phyloP scores from a whole-genome alignment of 2,329 filamentous ascomycete species.

The Colletotrichum zoysiae region DNA sequence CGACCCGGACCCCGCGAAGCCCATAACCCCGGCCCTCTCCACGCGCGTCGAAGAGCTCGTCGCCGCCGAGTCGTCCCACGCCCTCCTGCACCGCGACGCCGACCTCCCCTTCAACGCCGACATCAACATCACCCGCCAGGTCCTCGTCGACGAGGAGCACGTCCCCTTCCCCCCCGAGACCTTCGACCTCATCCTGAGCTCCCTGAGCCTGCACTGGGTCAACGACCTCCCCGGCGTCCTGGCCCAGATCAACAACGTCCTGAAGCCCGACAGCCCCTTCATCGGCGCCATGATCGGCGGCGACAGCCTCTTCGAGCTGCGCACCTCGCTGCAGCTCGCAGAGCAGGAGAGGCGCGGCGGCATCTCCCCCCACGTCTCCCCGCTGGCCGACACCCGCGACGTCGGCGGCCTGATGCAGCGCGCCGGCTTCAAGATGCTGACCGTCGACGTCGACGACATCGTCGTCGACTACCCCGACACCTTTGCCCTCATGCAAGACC shows the following conservation, averaged over 20 bases:
- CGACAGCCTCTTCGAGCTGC: conserved; percentile 92
- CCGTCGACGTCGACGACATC: conserved; percentile 97
- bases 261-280: conserved; percentile 93
- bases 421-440: conserved; percentile 94
- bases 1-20: conserved; percentile 68
- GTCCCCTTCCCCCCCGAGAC: conserved; percentile 81
- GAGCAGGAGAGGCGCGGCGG: conserved; percentile 93
- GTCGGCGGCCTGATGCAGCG: conserved; percentile 88
- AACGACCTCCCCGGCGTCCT: conserved; percentile 93
- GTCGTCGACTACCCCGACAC: conserved; percentile 93
- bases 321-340: conserved; percentile 91
- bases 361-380: conserved; percentile 90
- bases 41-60: conserved; percentile 79
- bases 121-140: conserved; percentile 78
- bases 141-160: conserved; percentile 82
- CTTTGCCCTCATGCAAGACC: conserved; percentile 91
- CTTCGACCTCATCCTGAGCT: conserved; percentile 93
- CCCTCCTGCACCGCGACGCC: conserved; percentile 84
- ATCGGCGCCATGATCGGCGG: conserved; percentile 97
- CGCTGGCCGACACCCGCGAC: conserved; percentile 91
- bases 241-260: conserved; percentile 83
- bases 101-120: conserved; percentile 79
- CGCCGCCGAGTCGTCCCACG: conserved; percentile 83
- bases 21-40: conserved; percentile 74
- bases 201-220: conserved; percentile 94